Evolutionary conservation across 129 eudicot species (phyloP), one percentile per base, ranked within the genome.

Genomic region (Lonicera japonica): DNA sequence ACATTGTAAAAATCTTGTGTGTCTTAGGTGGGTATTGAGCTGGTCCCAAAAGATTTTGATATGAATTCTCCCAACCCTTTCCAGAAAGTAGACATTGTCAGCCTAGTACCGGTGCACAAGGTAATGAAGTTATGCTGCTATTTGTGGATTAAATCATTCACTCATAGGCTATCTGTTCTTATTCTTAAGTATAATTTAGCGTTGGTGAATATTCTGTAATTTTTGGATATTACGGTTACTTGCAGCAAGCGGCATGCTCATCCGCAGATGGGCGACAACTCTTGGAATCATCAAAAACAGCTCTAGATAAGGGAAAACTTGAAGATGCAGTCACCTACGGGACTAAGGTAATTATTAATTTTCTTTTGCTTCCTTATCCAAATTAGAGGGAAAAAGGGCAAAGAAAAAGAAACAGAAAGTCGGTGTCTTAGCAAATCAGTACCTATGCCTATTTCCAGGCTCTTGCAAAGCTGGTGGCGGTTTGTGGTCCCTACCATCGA

Each of bases 241-340:
- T 79, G 69, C 92, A 94, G 99, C 99, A 94, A 94, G 99, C 99
- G 51, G 99, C 99, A 36, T 94, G 99, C 74, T 94, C 99, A 5
- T 88, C 99, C 54, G 99, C 99, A 29, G 99, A 94, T 82, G 99
- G 99, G 43, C 86, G 99, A 19, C 99, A 94, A 68, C 96, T 94
- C 41, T 66, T 94, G 80, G 99, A 94, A 79, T 94, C 99, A 74
- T 94, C 99, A 62, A 94, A 94, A 77, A 94, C 99, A 60, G 99
- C 99, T 58, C 59, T 94, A 69, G 99, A 94, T 77, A 94, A 94
- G 79, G 99, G 99, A 75, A 94, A 94, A 61, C 95, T 94, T 73
- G 99, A 94, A 79, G 99, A 94, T 73, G 99, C 99, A 59, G 99
- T 94, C 56, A 85, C 81, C 89, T 94, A 80, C 79, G 99, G 99